Base-by-base conservation (phyloP, 148 eudicot genomes). In the Salicornia ramosissima region DNA sequence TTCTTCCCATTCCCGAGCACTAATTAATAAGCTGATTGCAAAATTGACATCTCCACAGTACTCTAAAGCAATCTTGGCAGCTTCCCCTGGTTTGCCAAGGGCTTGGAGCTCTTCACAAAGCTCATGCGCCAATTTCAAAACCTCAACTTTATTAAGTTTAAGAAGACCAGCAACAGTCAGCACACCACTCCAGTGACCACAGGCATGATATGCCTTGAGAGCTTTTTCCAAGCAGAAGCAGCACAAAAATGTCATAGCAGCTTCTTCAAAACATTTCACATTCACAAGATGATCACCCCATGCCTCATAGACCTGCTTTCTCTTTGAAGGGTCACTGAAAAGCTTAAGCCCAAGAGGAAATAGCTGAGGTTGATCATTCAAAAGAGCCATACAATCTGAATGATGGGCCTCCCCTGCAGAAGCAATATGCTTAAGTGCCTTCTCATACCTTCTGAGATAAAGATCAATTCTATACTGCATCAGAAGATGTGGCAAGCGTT, bases 1-100 rank as follows among this genome's bases (percentile, higher is more conserved):
- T 67, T 94, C 95, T 72, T 94, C 97, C 97, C 97, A 94, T 69
- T 83, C 88, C 73, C 99, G 84, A 69, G 97, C 97, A 74, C 78
- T 85, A 40, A 90, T 80, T 71, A 90, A 83, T 47, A 90, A 84
- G 78, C 51, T 82, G 68, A 90, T 70, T 52, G 88, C 92, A 64
- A 63, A 70, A 67, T 64, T 82, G 40, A 84, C 73, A 86, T 94
- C 97, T n/a, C 86, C 87, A 77, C 96, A 94, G 65, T 94, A 94
- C 65, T 90, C 99, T 81, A 88, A 79, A 34, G 94, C 90, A 74
- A 94, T 77, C 77, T 83, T 87, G 52, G 99, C 96, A 61, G 99
- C 96, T 78, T 94, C 99, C 29, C 86, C 86, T 25, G 97, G 92
- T 80, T 86, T 94, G 47, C 96, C 99, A 77, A 90, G 77, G 24